Evolutionary conservation across 1,284 basidiomycete species (phyloP).

Genomic region (Cystobasidiaceae sp.): DNA sequence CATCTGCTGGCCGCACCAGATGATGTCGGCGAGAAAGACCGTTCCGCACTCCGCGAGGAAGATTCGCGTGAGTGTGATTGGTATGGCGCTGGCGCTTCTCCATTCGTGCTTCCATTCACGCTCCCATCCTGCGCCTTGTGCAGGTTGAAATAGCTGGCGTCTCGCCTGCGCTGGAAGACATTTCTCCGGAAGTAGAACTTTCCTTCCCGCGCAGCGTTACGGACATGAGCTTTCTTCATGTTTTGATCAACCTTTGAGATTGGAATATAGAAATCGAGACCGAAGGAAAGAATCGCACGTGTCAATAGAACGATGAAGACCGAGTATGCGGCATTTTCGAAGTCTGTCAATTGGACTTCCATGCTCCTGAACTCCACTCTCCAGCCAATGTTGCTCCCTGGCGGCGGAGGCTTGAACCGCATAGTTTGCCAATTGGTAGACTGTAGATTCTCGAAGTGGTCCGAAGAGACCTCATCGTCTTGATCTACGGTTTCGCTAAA

Average conservation of each 20-base stretch:
- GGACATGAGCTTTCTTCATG: slow-evolving; percentile 80
- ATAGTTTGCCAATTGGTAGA: slow-evolving; percentile 99
- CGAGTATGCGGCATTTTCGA: slow-evolving; percentile 95
- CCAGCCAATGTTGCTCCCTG: slow-evolving; percentile 90
- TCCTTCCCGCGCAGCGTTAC: slow-evolving; percentile 67
- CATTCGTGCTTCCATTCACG: not conserved
- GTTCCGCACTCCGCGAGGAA: not conserved
- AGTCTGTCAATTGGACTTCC: slow-evolving; percentile 99
- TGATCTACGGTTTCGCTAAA: slow-evolving; percentile 92
- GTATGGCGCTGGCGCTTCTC: not conserved
- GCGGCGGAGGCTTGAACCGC: slow-evolving; percentile 95
- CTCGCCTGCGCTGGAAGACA: slow-evolving; percentile 54
- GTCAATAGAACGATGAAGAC: slow-evolving; percentile 92
- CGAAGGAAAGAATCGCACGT: slow-evolving; percentile 83
- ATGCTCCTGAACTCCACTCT: slow-evolving; percentile 96
- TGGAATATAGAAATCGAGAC: slow-evolving; percentile 92
- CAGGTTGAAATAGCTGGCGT: slow-evolving; percentile 7
- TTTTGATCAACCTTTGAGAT: slow-evolving; percentile 98
- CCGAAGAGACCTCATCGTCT: slow-evolving; percentile 77
- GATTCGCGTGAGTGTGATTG: slow-evolving; percentile 10
- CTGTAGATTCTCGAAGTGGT: slow-evolving; percentile 99
- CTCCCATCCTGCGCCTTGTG: no score
- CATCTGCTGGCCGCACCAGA: slow-evolving; percentile 28
- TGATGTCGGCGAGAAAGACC: slow-evolving; percentile 9
- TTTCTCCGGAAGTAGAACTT: slow-evolving; percentile 89